Evolutionary conservation across 371 early-diverging fungal genomes (phyloP).

Genomic region (Parasitella parasitica): DNA sequence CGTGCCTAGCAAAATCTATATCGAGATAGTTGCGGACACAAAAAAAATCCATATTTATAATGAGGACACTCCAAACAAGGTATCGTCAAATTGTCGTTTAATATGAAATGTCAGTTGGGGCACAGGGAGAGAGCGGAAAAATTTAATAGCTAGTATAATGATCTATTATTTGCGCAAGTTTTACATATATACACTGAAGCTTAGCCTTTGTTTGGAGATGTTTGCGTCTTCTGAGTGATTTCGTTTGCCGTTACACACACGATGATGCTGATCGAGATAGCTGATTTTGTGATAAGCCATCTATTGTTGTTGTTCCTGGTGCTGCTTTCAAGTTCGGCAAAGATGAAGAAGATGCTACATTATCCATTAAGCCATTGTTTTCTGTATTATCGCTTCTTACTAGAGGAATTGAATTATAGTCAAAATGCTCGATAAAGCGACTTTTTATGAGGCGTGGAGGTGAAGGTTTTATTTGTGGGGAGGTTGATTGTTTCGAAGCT

Average conservation of each 20-base stretch:
- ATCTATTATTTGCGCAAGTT: too few relatives aligned
- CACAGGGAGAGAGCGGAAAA: too few relatives aligned
- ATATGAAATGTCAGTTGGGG: too few relatives aligned
- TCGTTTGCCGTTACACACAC: background rate
- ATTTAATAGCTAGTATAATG: too few relatives aligned
- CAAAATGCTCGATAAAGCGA: slow-evolving; percentile 12
- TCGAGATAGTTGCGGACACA: too few relatives aligned
- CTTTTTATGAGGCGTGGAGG: background rate
- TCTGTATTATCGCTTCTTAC: background rate
- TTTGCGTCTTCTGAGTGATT: background rate
- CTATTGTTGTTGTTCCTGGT: background rate
- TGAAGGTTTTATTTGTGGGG: too few relatives aligned
- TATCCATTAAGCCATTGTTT: background rate
- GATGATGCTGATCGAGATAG: slow-evolving; percentile 6
- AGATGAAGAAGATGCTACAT: background rate
- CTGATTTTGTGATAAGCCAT: background rate
- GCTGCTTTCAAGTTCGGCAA: background rate
- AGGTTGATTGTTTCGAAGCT: background rate
- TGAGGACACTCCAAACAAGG: too few relatives aligned
- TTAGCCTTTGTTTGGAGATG: background rate
- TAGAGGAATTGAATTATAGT: background rate
- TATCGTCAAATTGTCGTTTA: too few relatives aligned
- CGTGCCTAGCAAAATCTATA: too few relatives aligned
- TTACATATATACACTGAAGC: background rate
- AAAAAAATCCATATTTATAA: too few relatives aligned